Conservation (phyloP, 495 filamentous ascomycete genomes). For the Penicillium turbatum region DNA sequence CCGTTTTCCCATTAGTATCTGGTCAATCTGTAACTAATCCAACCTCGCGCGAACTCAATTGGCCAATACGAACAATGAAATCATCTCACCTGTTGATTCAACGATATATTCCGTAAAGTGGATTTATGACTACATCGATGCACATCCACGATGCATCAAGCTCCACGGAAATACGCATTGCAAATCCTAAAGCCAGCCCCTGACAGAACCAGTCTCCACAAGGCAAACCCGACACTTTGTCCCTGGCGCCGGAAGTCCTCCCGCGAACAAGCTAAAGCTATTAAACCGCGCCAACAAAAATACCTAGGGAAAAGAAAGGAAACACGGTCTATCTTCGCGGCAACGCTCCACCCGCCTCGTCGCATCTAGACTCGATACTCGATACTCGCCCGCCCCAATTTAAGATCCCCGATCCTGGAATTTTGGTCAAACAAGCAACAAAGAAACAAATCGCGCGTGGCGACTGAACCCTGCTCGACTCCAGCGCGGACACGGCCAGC, state of each 20-base stretch:
- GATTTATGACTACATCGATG: background rate
- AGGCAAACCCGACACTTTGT: conserved; percentile 7
- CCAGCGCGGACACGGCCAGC: background rate
- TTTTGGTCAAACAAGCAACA: conserved; percentile 6
- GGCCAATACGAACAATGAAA: background rate
- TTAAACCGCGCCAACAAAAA: background rate
- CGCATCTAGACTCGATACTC: background rate
- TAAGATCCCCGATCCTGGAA: background rate
- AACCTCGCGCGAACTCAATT: background rate
- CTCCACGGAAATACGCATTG: conserved; percentile 5
- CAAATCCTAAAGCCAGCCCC: conserved; percentile 1
- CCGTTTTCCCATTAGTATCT: background rate
- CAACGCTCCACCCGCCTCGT: background rate
- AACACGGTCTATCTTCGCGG: conserved; percentile 6
- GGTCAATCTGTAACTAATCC: background rate
- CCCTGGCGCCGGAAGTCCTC: conserved; percentile 10
- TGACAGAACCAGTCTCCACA: conserved; percentile 6
- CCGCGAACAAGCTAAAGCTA: background rate
- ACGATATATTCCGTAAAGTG: background rate
- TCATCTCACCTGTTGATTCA: background rate
- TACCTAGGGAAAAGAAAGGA: background rate
- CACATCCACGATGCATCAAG: background rate
- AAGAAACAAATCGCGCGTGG: conserved; percentile 13
- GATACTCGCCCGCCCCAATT: background rate
- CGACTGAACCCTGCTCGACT: conserved; percentile 6